Evolutionary conservation across 2,329 filamentous ascomycete species (phyloP), one percentile per base, ranked within the genome.

Genomic region (Setomelanomma holmii): DNA sequence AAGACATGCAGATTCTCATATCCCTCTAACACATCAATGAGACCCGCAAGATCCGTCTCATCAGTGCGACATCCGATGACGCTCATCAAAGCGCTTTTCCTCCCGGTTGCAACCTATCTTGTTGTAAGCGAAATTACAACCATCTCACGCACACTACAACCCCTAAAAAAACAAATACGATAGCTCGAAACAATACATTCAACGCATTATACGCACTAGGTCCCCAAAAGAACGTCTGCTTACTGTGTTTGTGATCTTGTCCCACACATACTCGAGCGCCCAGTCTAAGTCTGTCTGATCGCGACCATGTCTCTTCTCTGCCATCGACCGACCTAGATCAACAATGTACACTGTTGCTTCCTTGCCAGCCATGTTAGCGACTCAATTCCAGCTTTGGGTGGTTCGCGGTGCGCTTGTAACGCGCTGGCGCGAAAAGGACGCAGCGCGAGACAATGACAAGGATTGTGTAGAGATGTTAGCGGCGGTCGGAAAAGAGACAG

Each of bases 261-360:
- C 93, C 93, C 93, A 99, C 43, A 98, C 84, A 76, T 96, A 99
- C 56, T 86, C 86, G 86, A 98, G 87, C 41, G 86, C 85, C 86
- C 89, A 99, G 55, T 97, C 91, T 16, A 99, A 84, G 72, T 98
- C 89, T 3, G 89, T 89, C 72, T 93, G 85, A 17, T 79, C 72
- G 61, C 95, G 86, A 21, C 89, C 91, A 76, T 85, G 82, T 63
- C 86, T 84, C 64, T 80, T 83, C 69, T 89, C 80, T 51, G 82
- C 88, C 90, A 96, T 97, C n/a, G 93, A 90, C 67, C 79, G 81
- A 51, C 92, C 93, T 20, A 97, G 80, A 76, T 99, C 95, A 55
- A 99, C 78, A 63, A 99, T 89, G 75, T 95, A 99, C 38, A 98
- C 85, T 0, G 89, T 95, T 7, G 92, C 91, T 79, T 98, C 91